These are phyloP conservation scores for Falciphora oryzae DNA, from an alignment of 2,329 filamentous ascomycete genomes.

Conservation along the genomic window DNA sequence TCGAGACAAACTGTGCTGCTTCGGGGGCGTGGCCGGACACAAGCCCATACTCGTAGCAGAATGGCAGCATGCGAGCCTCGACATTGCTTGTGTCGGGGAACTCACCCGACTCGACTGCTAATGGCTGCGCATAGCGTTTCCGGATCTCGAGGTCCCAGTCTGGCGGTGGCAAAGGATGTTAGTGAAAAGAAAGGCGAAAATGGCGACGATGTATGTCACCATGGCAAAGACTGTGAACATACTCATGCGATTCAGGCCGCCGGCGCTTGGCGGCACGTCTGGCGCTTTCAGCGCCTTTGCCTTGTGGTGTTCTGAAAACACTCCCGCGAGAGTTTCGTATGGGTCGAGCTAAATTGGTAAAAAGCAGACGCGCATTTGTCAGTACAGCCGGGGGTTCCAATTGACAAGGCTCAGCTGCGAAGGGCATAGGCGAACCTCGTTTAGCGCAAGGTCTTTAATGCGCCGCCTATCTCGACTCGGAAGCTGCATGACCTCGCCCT, in stretches of 20 bases:
- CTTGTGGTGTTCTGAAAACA: constrained; percentile 46
- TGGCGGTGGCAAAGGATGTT: constrained; percentile 22
- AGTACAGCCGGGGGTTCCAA: constrained; percentile 14
- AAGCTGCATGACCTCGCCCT: constrained; percentile 66
- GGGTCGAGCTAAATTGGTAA: constrained; percentile 42
- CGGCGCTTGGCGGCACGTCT: constrained; percentile 62
- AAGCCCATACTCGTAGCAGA: constrained; percentile 62
- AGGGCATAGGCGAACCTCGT: constrained; percentile 41
- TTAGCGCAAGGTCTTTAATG: constrained; percentile 58
- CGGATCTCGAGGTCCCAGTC: constrained; percentile 63
- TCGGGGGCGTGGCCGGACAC: constrained; percentile 53
- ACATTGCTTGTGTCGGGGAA: constrained; percentile 62
- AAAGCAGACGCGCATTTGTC: constrained; percentile 13
- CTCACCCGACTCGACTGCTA: constrained; percentile 63
- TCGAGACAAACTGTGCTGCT: constrained; percentile 57
- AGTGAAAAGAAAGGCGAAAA: constrained; percentile 4
- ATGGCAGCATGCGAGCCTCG: constrained; percentile 59
- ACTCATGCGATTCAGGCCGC: constrained; percentile 77
- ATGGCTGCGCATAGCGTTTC: constrained; percentile 57
- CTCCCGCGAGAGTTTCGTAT: constrained; percentile 44
- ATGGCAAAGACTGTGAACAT: constrained; percentile 26
- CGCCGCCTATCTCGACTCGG: constrained; percentile 60
- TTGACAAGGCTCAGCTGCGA: background rate
- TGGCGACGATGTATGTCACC: background rate
- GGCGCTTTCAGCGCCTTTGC: constrained; percentile 40